Conservation (phyloP, 139 green algal species). For the Pleodorina starrii region DNA sequence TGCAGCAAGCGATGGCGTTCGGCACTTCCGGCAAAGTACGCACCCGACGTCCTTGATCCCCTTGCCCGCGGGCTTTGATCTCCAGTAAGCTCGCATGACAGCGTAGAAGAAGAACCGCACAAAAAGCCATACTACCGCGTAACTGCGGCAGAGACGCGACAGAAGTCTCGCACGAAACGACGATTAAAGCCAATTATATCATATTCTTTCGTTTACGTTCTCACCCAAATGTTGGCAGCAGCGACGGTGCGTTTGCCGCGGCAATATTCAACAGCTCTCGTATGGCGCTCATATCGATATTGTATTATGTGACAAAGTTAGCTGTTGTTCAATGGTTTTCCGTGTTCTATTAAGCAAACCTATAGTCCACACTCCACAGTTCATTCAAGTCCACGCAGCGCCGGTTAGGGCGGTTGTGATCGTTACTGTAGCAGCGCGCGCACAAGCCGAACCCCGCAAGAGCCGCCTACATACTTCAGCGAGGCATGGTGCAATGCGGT, state of each 20-base stretch:
- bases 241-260: not conserved
- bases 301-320: not conserved
- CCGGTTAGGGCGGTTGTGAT: too few relatives aligned
- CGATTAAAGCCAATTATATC: too few relatives aligned
- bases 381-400: too few relatives aligned
- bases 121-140: not conserved
- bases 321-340: not conserved
- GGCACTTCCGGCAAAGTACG: not conserved
- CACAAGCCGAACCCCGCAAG: too few relatives aligned
- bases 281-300: not conserved
- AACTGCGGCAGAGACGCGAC: too few relatives aligned
- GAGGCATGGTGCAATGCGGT: too few relatives aligned
- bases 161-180: too few relatives aligned
- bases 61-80: not conserved
- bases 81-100: constrained; percentile 2
- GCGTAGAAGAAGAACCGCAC: constrained; percentile 13
- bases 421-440: too few relatives aligned
- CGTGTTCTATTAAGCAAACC: too few relatives aligned
- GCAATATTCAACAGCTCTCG: constrained; percentile 8
- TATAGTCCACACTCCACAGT: too few relatives aligned
- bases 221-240: constrained; percentile 6
- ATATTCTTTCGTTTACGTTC: too few relatives aligned
- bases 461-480: too few relatives aligned
- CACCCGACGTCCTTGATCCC: constrained; percentile 12
- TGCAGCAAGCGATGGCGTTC: not conserved